phyloP scores from a whole-genome alignment of 768 basidiomycete species.

The Chiua virens region DNA sequence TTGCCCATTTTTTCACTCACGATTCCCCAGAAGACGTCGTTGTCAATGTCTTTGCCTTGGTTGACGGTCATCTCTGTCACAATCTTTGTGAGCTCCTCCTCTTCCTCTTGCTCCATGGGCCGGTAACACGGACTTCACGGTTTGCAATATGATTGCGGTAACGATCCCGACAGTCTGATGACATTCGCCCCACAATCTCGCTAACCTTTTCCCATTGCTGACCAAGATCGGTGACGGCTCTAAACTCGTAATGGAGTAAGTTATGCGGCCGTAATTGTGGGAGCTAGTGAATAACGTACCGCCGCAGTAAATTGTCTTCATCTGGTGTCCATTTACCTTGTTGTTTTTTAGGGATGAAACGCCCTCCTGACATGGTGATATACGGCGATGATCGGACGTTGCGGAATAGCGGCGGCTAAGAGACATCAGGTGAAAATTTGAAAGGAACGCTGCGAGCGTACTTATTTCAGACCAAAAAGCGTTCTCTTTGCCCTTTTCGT shows the following conservation, averaged over 20 bases:
- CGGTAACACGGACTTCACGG: conserved; percentile 59
- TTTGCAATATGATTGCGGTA: conserved; percentile 81
- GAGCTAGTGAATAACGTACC: conserved; percentile 42
- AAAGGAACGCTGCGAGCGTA: conserved; percentile 34
- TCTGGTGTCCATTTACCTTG: conserved; percentile 69
- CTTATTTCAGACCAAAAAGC: conserved; percentile 83
- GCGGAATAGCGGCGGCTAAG: conserved; percentile 65
- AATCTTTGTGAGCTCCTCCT: conserved; percentile 69
- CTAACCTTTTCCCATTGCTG: conserved; percentile 84
- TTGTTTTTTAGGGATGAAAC: conserved; percentile 65
- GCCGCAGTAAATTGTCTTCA: conserved; percentile 63
- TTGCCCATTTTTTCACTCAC: conserved; percentile 79
- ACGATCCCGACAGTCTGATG: conserved; percentile 80
- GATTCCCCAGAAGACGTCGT: conserved; percentile 81
- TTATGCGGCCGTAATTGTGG: not conserved
- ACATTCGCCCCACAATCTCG: conserved; percentile 66
- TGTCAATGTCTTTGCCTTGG: conserved; percentile 71
- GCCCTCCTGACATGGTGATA: conserved; percentile 77
- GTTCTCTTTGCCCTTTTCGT: conserved; percentile 57
- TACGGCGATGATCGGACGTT: conserved; percentile 79
- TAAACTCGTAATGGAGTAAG: conserved; percentile 31
- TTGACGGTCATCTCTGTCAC: conserved; percentile 73
- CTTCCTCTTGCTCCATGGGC: conserved; percentile 81
- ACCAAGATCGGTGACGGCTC: conserved; percentile 68
- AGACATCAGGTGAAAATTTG: conserved; percentile 4